These are phyloP conservation scores for Sugiyamaella boreocaroliniensis DNA, from an alignment of 805 yeast species.

Conservation along the genomic window DNA sequence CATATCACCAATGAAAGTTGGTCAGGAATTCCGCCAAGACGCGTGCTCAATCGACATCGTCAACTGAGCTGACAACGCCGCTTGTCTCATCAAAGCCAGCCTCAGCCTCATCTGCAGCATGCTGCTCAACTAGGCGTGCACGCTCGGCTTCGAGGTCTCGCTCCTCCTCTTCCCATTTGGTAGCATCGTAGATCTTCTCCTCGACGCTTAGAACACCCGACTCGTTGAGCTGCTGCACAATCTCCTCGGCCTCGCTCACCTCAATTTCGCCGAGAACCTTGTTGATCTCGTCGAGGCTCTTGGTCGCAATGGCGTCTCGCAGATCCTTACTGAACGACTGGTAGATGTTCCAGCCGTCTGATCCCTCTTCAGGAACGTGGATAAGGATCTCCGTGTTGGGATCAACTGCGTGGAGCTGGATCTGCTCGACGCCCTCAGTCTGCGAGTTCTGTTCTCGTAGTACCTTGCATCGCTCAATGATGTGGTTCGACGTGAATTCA, in stretches of 20 bases:
- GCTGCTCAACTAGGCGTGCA: not conserved
- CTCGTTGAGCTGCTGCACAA: constrained; percentile 66
- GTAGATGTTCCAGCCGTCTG: constrained; percentile 32
- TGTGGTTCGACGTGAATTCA: constrained; percentile 65
- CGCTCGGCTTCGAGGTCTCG: constrained; percentile 10
- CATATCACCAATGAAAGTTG: not conserved
- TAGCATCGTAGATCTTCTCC: constrained; percentile 39
- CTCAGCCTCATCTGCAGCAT: not conserved
- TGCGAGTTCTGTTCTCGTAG: constrained; percentile 43
- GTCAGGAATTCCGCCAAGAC: not conserved
- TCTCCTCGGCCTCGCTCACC: constrained; percentile 71
- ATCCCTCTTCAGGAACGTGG: constrained; percentile 51
- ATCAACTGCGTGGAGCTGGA: constrained; percentile 84
- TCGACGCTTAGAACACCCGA: constrained; percentile 80
- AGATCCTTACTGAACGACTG: constrained; percentile 57
- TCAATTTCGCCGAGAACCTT: constrained; percentile 67
- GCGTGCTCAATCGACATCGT: not conserved
- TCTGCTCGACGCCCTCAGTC: constrained; percentile 35
- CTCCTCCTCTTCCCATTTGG: constrained; percentile 30
- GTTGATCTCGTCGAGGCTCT: constrained; percentile 71
- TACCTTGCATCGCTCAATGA: constrained; percentile 64
- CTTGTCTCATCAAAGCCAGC: not conserved
- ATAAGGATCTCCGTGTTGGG: constrained; percentile 72
- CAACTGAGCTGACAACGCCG: not conserved
- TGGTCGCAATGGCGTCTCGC: constrained; percentile 70